phyloP scores from a whole-genome alignment of 2,329 filamentous ascomycete species.

The Ascochyta fabae region DNA sequence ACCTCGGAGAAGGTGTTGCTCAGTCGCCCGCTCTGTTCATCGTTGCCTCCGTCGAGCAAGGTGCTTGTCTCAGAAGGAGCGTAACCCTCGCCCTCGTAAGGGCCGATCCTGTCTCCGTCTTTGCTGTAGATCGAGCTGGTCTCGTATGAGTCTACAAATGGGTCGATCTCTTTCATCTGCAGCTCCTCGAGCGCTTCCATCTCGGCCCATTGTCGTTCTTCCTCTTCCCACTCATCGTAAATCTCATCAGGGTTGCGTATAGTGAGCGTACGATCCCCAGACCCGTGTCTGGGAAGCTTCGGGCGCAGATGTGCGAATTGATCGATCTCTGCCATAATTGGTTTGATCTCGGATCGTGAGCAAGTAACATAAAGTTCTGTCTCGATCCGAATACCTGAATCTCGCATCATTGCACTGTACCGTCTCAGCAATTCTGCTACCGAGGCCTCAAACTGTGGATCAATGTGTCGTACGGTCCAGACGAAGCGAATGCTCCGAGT shows the following conservation, averaged over 20 bases:
- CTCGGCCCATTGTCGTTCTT: conserved; percentile 22
- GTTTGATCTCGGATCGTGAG: conserved; percentile 7
- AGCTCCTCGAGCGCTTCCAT: conserved; percentile 13
- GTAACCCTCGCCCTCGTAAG: conserved; percentile 12
- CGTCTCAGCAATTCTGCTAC: conserved; percentile 23
- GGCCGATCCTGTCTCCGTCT: not conserved
- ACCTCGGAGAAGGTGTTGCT: conserved; percentile 13
- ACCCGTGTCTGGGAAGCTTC: not conserved
- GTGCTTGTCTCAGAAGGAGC: conserved; percentile 29
- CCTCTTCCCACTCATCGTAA: conserved; percentile 27
- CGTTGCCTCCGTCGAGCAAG: conserved; percentile 23
- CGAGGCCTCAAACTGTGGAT: conserved; percentile 32
- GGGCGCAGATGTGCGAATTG: conserved; percentile 35
- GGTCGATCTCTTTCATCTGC: conserved; percentile 16
- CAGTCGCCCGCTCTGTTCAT: not conserved
- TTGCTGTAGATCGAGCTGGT: not conserved
- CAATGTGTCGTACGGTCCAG: conserved; percentile 34
- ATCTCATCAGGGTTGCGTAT: conserved; percentile 35
- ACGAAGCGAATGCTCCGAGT: conserved; percentile 28
- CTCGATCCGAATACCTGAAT: conserved; percentile 24
- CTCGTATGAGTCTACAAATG: conserved; percentile 8
- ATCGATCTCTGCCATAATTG: conserved; percentile 18
- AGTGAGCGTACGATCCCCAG: conserved; percentile 14
- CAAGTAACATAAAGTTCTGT: conserved; percentile 32
- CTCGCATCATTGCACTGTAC: conserved; percentile 22